Conservation (phyloP, 805 yeast genomes). For the Barnettozyma sp. region DNA sequence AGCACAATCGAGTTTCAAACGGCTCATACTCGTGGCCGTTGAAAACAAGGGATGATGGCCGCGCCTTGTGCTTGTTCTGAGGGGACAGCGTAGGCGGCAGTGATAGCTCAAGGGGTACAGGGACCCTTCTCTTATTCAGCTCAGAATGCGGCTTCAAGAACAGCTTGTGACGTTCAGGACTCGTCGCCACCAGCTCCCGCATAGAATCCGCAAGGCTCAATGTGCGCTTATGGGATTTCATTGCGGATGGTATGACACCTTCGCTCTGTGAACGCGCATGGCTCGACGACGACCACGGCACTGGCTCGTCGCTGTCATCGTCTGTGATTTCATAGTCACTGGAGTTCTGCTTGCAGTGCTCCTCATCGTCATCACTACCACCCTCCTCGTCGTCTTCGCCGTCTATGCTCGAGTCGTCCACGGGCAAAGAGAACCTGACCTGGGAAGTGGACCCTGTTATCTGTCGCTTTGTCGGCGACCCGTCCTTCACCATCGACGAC, state of each 20-base stretch:
- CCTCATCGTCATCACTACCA: slow-evolving; percentile 12
- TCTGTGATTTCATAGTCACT: slow-evolving; percentile 2
- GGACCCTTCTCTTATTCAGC: slow-evolving; percentile 27
- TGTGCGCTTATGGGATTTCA: neutral
- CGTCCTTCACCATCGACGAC: slow-evolving; percentile 24
- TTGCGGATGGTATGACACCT: slow-evolving; percentile 5
- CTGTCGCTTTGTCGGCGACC: slow-evolving; percentile 24
- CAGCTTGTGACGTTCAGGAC: slow-evolving; percentile 22
- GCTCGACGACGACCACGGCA: slow-evolving; percentile 2
- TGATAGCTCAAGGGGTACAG: slow-evolving; percentile 32
- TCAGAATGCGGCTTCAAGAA: slow-evolving; percentile 32
- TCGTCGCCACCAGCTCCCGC: slow-evolving; percentile 13
- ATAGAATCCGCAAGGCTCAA: slow-evolving; percentile 18
- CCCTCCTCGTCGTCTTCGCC: slow-evolving; percentile 9
- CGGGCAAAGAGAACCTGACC: slow-evolving; percentile 25
- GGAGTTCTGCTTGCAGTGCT: neutral
- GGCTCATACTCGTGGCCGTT: slow-evolving; percentile 33
- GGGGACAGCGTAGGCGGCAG: slow-evolving; percentile 35
- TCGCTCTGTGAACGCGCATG: neutral
- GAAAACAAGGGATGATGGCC: slow-evolving; percentile 28
- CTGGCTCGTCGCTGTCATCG: slow-evolving; percentile 3
- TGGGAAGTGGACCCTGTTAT: slow-evolving; percentile 23
- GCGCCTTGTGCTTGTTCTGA: slow-evolving; percentile 23
- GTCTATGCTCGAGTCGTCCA: slow-evolving; percentile 1
- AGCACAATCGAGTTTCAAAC: slow-evolving; percentile 9